Evolutionary conservation across 2,329 filamentous ascomycete species (phyloP), one percentile per base, ranked within the genome.

Genomic region (Colletotrichum gloeosporioides): DNA sequence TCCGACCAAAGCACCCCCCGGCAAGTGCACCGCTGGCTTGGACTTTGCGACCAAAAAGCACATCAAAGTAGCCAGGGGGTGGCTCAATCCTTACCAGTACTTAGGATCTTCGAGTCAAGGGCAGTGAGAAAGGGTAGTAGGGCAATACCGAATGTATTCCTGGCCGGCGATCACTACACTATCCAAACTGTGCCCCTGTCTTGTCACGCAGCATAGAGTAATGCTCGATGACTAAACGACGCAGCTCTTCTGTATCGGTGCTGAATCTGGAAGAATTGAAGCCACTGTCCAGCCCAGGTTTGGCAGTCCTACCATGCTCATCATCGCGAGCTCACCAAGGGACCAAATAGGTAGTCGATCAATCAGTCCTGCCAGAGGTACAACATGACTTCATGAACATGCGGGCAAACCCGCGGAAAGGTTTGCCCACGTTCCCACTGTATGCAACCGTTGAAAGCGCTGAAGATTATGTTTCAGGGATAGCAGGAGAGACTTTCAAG

Each of bases 281-380:
- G 0, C 0, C 12, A 49, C 6, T 22, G 6, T 0, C 5, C 44
- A 49, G n/a, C n/a, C n/a, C 44, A 22, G 44, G 0, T n/a, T 5
- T 49, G 0, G n/a, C 44, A 49, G 10, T 22, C 5, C 10, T 4
- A 3, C n/a, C 6, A 3, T 22, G n/a, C n/a, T 0, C 44, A 49
- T 22, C n/a, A 49, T 49, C 9, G 18, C 9, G 9, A 12, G 16
- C 36, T 44, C 16, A 44, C 16, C 4, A 44, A 49, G 3, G 18
- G 0, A n/a, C 6, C 18, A 49, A 49, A 49, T 12, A 49, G 9
- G 9, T 49, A n/a, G 36, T 39, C 9, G 12, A 9, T n/a, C 0
- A 0, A 22, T 49, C 44, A 49, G 10, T 13, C 44, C 9, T 16
- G 44, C 10, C n/a, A 49, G 44, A 13, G 44, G 10, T 7, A 49